phyloP scores from a whole-genome alignment of 495 filamentous ascomycete genomes.

The Hamigera avellanea region DNA sequence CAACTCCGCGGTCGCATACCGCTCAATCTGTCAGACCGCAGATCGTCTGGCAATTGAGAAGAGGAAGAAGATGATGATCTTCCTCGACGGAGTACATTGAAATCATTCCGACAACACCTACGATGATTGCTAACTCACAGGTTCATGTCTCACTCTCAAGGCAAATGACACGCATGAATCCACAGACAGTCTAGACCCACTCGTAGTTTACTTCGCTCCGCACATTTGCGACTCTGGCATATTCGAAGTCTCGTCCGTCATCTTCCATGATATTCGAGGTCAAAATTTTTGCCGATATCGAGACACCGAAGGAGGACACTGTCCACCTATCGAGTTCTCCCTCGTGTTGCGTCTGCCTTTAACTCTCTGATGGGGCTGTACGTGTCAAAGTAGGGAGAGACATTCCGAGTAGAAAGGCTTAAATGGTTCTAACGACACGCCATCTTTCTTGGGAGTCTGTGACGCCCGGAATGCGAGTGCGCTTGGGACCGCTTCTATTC shows the following conservation, averaged over 20 bases:
- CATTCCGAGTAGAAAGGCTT: conserved; percentile 15
- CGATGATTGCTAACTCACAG: too few species aligned
- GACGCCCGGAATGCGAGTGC: too few species aligned
- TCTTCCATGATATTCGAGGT: conserved; percentile 38
- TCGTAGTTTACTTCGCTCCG: too few species aligned
- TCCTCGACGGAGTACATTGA: too few species aligned
- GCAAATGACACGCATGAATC: too few species aligned
- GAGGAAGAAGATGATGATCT: conserved; percentile 4
- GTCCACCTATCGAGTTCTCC: conserved; percentile 23
- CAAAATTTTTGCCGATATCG: conserved; percentile 34
- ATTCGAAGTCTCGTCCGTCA: conserved; percentile 41
- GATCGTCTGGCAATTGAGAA: background rate
- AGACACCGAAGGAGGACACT: conserved; percentile 20
- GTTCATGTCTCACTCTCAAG: too few species aligned
- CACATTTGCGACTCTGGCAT: conserved; percentile 16
- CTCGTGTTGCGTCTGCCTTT: conserved; percentile 38
- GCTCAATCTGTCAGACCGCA: background rate
- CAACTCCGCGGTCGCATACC: background rate
- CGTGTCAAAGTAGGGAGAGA: conserved; percentile 42
- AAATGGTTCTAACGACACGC: background rate
- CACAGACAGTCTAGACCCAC: too few species aligned
- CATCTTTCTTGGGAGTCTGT: too few species aligned
- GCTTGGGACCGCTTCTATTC: too few species aligned
- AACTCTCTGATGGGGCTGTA: conserved; percentile 26
- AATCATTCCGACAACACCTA: too few species aligned